Base-by-base conservation (phyloP, 371 early-diverging fungal genomes). In the Umbelopsis sp. region DNA sequence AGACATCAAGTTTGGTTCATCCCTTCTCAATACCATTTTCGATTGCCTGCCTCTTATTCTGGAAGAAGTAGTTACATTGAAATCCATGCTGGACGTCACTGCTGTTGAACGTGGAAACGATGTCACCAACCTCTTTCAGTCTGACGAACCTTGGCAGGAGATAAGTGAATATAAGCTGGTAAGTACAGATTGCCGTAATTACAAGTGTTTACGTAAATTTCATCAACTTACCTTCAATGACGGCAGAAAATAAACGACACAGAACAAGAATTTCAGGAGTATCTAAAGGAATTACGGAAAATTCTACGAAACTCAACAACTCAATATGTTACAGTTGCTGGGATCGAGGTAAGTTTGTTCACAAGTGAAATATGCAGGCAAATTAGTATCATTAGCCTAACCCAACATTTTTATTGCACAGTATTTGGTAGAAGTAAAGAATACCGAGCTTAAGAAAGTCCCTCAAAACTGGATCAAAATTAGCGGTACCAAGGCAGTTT, bases 401-500 rank as follows among this genome's bases (percentile, higher is more conserved):
- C 4, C 0, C 4, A 0, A 0, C 29, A 29, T 29, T 29, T 29
- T 3, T 29, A 29, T 1, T 29, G 29, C 50, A 22, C 48, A 83
- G 80, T 92, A 88, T 63, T 80, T 88, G 67, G 75, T 94, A 16
- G 94, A 94, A 71, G 75, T 93, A 63, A 84, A 85, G 53, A 84
- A 81, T 67, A 69, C 79, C 10, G 69, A 75, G 20, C 78, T 77
- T 2, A 77, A 75, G 25, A 80, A 77, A 16, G 89, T 92, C 3
- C 96, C 96, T 0, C 72, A 69, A 11, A 70, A 84, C 35, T 96
- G 96, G 96, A 73, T 90, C 75, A 90, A 92, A 69, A 84, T 95
- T 35, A 92, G 89, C 53, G 87, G 87, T 70, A 94, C 94, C 3
- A 94, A 94, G 71, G 87, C 85, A 10, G 86, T 88, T n/a, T 83